phyloP scores from a whole-genome alignment of 495 filamentous ascomycete genomes.

The Podospora anserina region DNA sequence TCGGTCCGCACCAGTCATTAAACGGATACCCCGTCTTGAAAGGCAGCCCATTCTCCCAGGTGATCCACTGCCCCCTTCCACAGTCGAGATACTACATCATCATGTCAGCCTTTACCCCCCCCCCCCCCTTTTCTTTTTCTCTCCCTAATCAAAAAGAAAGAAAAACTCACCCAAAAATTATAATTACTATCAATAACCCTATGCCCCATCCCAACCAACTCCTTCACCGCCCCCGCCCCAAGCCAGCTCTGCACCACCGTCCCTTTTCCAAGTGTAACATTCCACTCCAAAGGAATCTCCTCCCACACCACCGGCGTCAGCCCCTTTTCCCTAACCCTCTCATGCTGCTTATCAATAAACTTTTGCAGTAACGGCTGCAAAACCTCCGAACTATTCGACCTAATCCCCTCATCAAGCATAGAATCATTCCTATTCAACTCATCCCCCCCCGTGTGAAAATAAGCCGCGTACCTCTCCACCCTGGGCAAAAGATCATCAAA shows the following conservation, averaged over 20 bases:
- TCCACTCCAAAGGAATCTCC: constrained; percentile 74
- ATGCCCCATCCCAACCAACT: constrained; percentile 57
- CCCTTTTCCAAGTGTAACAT: constrained; percentile 60
- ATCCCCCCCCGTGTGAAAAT: constrained; percentile 82
- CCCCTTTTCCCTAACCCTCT: constrained; percentile 52
- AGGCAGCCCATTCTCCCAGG: constrained; percentile 51
- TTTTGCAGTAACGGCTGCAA: constrained; percentile 68
- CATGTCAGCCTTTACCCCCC: not conserved
- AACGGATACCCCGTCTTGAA: constrained; percentile 58
- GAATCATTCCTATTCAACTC: constrained; percentile 76
- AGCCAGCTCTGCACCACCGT: constrained; percentile 73
- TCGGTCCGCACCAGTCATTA: constrained; percentile 70
- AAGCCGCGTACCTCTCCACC: constrained; percentile 59
- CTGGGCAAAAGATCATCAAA: constrained; percentile 71
- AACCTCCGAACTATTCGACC: constrained; percentile 56
- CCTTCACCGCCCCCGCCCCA: constrained; percentile 52
- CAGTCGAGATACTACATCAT: constrained; percentile 69
- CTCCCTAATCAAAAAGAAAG: not conserved
- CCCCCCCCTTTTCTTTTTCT: not conserved
- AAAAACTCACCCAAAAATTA: constrained; percentile 61
- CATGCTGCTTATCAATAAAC: constrained; percentile 65
- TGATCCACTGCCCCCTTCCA: constrained; percentile 72
- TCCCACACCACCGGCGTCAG: constrained; percentile 76
- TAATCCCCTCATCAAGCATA: constrained; percentile 64
- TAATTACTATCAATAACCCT: constrained; percentile 71